Percentiles rank a stretch among this genome's conserved stretches.
Conservation (phyloP, 768 basidiomycete genomes). For the Suillus americanus region DNA sequence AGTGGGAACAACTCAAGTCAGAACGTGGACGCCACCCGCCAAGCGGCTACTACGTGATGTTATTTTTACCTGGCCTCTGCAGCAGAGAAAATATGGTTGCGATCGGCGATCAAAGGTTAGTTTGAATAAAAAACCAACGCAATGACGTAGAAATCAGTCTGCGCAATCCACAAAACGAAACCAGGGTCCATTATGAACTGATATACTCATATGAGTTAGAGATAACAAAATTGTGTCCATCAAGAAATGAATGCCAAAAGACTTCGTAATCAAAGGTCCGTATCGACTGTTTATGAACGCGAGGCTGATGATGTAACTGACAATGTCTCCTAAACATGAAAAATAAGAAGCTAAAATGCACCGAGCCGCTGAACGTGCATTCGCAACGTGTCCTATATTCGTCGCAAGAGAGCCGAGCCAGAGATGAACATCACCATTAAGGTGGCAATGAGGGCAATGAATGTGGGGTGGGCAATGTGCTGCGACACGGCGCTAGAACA, state of each 20-base stretch:
- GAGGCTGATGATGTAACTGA: neutral
- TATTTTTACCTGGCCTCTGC: neutral
- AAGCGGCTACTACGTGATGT: neutral
- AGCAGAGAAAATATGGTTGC: neutral
- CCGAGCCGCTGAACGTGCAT: neutral
- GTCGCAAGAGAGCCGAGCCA: constrained; percentile 42
- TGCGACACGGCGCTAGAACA: constrained; percentile 42
- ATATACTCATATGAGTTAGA: neutral
- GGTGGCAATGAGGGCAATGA: constrained; percentile 53
- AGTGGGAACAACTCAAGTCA: neutral
- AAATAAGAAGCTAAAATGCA: neutral
- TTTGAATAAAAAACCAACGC: neutral
- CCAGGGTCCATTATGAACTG: neutral
- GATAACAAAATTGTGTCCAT: constrained; percentile 2
- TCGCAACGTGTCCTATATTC: constrained; percentile 6
- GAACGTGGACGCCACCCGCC: neutral
- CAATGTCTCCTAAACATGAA: neutral
- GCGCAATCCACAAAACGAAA: neutral
- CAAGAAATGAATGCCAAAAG: neutral
- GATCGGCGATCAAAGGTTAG: constrained; percentile 1
- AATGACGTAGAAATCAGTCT: neutral
- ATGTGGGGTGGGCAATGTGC: constrained; percentile 49
- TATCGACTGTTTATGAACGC: neutral
- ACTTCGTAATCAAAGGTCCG: neutral
- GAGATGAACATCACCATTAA: constrained; percentile 65